These are phyloP conservation scores for Paecilomyces fulvus DNA, from an alignment of 2,329 filamentous ascomycete species.

Conservation along the genomic window DNA sequence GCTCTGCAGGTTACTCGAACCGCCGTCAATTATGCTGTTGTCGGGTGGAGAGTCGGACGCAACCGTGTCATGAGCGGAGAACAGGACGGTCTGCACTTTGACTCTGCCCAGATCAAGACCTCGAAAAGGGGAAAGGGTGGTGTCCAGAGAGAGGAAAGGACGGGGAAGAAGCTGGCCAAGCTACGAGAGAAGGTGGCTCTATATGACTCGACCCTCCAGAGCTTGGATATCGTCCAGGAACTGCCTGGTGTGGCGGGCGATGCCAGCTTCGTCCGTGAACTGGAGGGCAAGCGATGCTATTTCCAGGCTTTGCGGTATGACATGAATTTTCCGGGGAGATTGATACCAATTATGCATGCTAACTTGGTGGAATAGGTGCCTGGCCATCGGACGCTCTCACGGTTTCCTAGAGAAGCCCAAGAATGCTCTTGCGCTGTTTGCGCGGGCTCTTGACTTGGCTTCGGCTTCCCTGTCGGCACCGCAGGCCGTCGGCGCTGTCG, in stretches of 20 bases:
- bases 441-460: conserved; percentile 59
- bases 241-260: conserved; percentile 86
- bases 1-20: conserved; percentile 85
- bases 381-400: conserved; percentile 81
- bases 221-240: conserved; percentile 80
- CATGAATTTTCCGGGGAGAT: background rate
- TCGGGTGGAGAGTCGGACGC: conserved; percentile 89
- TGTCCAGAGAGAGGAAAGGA: conserved; percentile 54
- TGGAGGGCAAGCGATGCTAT: conserved; percentile 72
- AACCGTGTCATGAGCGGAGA: conserved; percentile 83
- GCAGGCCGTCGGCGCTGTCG: conserved; percentile 29
- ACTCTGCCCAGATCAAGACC: conserved; percentile 38
- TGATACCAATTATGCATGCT: conserved; percentile 5
- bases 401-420: conserved; percentile 61
- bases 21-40: conserved; percentile 85
- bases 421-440: conserved; percentile 78
- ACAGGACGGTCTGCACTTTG: conserved; percentile 62
- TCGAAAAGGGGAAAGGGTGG: conserved; percentile 45
- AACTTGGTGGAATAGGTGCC: conserved; percentile 45
- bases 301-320: conserved; percentile 79
- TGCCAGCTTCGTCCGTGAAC: conserved; percentile 61
- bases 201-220: conserved; percentile 86
- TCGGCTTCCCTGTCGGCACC: conserved; percentile 44
- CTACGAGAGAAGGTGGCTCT: conserved; percentile 80
- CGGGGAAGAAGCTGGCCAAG: conserved; percentile 66